Percentiles rank a stretch among this genome's conserved stretches.
These are phyloP conservation scores for Rutstroemia sp. DNA, from an alignment of 2,329 filamentous ascomycete species.

Conservation along the genomic window DNA sequence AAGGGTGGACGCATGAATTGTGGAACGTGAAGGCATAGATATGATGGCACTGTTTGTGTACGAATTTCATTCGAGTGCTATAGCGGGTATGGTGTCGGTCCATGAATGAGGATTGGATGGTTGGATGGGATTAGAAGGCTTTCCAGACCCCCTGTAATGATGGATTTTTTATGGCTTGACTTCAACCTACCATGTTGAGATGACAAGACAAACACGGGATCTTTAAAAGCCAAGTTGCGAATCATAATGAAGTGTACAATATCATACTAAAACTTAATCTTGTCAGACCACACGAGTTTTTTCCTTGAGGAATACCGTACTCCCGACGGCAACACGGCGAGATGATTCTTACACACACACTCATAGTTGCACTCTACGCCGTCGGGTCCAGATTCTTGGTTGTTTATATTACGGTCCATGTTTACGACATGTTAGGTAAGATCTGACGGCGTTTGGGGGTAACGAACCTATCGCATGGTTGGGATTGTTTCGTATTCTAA, in stretches of 20 bases:
- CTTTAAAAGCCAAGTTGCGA: not conserved
- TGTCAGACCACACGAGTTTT: no score
- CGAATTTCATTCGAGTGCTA: not conserved
- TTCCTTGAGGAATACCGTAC: no score
- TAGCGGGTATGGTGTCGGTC: not conserved
- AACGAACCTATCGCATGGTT: no score
- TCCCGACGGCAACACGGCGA: no score
- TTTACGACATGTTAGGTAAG: no score
- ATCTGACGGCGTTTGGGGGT: no score
- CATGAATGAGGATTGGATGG: not conserved
- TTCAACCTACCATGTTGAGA: conserved; percentile 1
- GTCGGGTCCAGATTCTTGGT: no score
- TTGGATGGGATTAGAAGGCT: conserved; percentile 1
- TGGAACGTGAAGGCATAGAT: conserved; percentile 36
- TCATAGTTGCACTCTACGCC: no score
- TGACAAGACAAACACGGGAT: not conserved
- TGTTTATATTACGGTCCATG: no score
- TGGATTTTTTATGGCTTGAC: not conserved
- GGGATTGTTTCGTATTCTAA: no score
- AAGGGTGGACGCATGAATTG: conserved; percentile 56
- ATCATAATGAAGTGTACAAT: conserved; percentile 1
- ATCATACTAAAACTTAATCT: no score
- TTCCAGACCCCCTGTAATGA: not conserved
- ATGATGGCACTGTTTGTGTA: not conserved
- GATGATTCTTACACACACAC: no score